Evolutionary conservation across 345 rosid species (phyloP).

Genomic region (Aquilaria malaccensis): DNA sequence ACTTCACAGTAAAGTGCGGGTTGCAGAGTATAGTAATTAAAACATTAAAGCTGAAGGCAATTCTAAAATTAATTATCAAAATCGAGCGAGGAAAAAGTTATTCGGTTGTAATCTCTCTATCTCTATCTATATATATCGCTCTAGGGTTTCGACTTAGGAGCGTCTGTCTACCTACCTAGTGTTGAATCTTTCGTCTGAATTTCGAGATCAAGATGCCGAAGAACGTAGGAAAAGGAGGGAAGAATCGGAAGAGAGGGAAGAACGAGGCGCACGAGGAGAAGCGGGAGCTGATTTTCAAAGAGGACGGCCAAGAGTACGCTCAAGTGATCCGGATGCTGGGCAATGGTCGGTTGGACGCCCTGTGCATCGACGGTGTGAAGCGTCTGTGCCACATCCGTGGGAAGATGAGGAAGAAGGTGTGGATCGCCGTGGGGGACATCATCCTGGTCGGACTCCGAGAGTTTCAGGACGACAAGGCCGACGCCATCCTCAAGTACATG

Average conservation of each 20-base stretch:
- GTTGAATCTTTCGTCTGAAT: no score
- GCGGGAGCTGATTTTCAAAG: conserved; percentile 41
- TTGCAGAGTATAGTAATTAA: no score
- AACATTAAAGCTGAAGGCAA: no score
- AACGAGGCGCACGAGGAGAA: conserved; percentile 47
- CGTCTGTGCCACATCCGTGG: conserved; percentile 50
- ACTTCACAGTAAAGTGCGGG: no score
- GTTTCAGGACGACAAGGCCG: conserved; percentile 44
- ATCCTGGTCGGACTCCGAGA: conserved; percentile 40
- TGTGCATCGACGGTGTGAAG: conserved; percentile 36
- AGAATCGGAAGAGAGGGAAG: conserved; percentile 51
- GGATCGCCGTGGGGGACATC: conserved; percentile 47
- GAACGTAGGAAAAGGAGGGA: conserved; percentile 55
- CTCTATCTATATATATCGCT: no score
- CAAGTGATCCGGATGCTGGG: conserved; percentile 46
- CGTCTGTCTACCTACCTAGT: not conserved
- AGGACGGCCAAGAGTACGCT: conserved; percentile 43
- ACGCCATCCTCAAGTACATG: conserved; percentile 37
- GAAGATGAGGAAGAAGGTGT: conserved; percentile 50
- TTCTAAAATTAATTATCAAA: no score
- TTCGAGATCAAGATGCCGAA: conserved; percentile 29
- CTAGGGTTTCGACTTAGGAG: no score
- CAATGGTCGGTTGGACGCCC: conserved; percentile 41
- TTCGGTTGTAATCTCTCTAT: no score
- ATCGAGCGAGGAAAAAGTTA: no score